A percentile compares a stretch with the other conserved stretches of the same genome.
Conservation (phyloP, 1,284 basidiomycete species). For the Ceratobasidium sp. region DNA sequence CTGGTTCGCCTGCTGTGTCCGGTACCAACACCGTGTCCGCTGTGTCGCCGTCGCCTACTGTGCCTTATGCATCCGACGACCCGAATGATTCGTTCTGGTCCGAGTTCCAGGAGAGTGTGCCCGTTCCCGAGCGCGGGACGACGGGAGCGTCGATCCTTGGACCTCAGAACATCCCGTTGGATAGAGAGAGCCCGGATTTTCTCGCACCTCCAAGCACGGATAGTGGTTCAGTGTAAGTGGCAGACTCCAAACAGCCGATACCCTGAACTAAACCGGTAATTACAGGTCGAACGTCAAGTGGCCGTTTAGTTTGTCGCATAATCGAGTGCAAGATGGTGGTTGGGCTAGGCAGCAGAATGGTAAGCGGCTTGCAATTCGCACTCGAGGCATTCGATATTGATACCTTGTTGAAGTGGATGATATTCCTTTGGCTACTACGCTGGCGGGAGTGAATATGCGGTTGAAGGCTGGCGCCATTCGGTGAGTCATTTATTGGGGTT, state of each 20-base stretch:
- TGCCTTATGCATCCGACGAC: constrained; percentile 27
- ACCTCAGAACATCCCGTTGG: constrained; percentile 67
- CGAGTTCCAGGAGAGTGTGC: constrained; percentile 36
- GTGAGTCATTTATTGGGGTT: constrained; percentile 56
- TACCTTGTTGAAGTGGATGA: constrained; percentile 52
- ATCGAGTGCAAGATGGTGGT: constrained; percentile 76
- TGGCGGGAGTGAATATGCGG: constrained; percentile 54
- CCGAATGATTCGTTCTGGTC: constrained; percentile 37
- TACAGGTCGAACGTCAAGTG: constrained; percentile 73
- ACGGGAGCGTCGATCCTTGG: constrained; percentile 54
- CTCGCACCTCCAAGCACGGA: constrained; percentile 52
- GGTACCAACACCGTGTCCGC: not conserved
- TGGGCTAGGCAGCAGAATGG: constrained; percentile 70
- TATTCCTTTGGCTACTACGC: constrained; percentile 71
- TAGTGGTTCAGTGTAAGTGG: constrained; percentile 69
- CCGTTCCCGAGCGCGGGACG: not conserved
- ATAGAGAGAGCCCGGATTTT: constrained; percentile 69
- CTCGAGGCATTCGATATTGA: constrained; percentile 43
- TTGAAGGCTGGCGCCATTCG: constrained; percentile 73
- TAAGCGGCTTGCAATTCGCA: constrained; percentile 50
- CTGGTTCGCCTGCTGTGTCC: not conserved
- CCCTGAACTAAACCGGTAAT: not conserved
- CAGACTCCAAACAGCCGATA: too few species aligned
- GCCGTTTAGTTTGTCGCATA: constrained; percentile 78
- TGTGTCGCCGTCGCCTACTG: constrained; percentile 4